These are phyloP conservation scores for Coemansia sp. DNA, from an alignment of 192 early-diverging fungal genomes.

Conservation along the genomic window DNA sequence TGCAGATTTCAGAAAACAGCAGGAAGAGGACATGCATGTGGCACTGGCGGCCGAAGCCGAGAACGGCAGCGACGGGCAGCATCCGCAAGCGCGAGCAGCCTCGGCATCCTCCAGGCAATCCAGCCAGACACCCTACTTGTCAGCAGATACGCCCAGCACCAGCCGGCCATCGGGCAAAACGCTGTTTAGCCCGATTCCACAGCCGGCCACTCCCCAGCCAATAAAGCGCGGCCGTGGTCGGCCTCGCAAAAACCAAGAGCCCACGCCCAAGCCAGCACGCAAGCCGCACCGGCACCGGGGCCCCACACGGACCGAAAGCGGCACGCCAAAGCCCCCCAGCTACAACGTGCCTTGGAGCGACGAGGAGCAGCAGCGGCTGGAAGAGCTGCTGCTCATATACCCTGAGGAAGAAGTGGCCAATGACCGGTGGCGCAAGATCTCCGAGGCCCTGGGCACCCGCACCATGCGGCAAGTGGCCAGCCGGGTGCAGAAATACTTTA, in stretches of 20 bases:
- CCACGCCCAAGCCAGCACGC: not conserved
- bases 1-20: conserved; percentile 32
- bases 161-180: conserved; percentile 9
- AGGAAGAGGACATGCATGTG: conserved; percentile 12
- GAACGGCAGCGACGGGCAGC: no score
- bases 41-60: no score
- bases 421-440: conserved; percentile 68
- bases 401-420: conserved; percentile 71
- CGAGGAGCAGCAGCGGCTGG: conserved; percentile 62
- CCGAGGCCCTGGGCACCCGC: conserved; percentile 65
- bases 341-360: conserved; percentile 72
- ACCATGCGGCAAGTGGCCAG: conserved; percentile 73
- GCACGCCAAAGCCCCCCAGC: conserved; percentile 52
- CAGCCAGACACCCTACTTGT: no score
- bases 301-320: conserved; percentile 16
- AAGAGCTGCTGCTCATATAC: conserved; percentile 60
- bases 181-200: conserved; percentile 5
- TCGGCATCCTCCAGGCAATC: no score
- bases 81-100: no score
- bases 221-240: conserved; percentile 9
- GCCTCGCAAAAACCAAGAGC: conserved; percentile 8
- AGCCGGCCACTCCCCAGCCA: not conserved
- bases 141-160: conserved; percentile 7
- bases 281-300: conserved; percentile 4
- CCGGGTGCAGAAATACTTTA: conserved; percentile 78